Percentiles rank a stretch among this genome's conserved stretches.
phyloP scores from a whole-genome alignment of 495 filamentous ascomycete species.

The Oleoguttula mirabilis region DNA sequence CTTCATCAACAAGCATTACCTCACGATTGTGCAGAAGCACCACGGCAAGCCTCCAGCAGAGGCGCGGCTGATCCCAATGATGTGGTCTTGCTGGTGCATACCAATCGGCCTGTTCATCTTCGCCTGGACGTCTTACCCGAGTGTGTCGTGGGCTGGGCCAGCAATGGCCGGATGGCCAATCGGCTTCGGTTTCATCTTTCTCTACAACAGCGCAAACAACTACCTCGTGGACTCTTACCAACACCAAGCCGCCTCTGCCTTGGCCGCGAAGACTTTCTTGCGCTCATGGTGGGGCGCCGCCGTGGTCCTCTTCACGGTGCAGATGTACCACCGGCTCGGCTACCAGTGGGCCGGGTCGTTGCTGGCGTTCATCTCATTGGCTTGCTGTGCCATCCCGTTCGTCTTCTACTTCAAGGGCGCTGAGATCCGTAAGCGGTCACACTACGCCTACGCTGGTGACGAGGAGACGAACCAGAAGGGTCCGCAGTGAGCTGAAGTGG shows the following conservation, averaged over 20 bases:
- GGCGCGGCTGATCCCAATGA: slow-evolving; percentile 69
- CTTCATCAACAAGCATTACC: slow-evolving; percentile 37
- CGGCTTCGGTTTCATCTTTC: slow-evolving; percentile 53
- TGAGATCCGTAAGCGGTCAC: slow-evolving; percentile 48
- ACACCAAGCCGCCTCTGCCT: slow-evolving; percentile 55
- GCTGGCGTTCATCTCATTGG: slow-evolving; percentile 28
- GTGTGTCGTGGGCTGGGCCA: slow-evolving; percentile 50
- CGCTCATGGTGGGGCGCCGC: slow-evolving; percentile 52
- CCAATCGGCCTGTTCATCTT: slow-evolving; percentile 62
- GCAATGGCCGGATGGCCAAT: slow-evolving; percentile 52
- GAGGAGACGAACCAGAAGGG: slow-evolving; percentile 25
- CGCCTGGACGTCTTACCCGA: slow-evolving; percentile 48
- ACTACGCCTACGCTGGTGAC: slow-evolving; percentile 53
- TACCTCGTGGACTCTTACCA: slow-evolving; percentile 70
- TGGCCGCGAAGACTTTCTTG: slow-evolving; percentile 50
- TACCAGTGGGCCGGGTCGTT: slow-evolving; percentile 30
- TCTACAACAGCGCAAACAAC: slow-evolving; percentile 57
- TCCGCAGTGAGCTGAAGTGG: slow-evolving; percentile 5
- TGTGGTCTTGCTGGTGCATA: slow-evolving; percentile 73
- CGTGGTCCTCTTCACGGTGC: slow-evolving; percentile 35
- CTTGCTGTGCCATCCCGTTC: slow-evolving; percentile 30
- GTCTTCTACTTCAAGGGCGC: slow-evolving; percentile 55
- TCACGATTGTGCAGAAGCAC: slow-evolving; percentile 37
- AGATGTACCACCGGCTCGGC: slow-evolving; percentile 30
- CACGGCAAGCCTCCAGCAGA: slow-evolving; percentile 36